phyloP scores from a whole-genome alignment of 2,329 filamentous ascomycete genomes.

The Mycogone perniciosa region DNA sequence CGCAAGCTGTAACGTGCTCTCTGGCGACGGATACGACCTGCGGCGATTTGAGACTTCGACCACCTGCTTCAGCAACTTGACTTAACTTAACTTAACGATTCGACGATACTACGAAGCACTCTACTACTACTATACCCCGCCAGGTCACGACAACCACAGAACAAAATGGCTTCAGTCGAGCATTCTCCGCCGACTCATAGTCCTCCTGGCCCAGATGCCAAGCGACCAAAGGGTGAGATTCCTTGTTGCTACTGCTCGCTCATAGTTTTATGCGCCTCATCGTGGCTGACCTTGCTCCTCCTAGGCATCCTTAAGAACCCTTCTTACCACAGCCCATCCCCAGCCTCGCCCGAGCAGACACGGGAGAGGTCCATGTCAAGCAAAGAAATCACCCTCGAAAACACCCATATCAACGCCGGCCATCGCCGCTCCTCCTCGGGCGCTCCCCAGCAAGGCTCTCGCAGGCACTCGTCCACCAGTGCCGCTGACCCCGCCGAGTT shows the following conservation, averaged over 20 bases:
- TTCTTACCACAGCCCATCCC: constrained; percentile 52
- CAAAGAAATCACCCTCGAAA: constrained; percentile 87
- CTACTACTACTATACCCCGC: background rate
- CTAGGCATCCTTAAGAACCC: constrained; percentile 93
- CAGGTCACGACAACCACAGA: constrained; percentile 2
- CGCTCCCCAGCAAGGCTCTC: constrained; percentile 52
- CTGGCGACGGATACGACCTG: constrained; percentile 1
- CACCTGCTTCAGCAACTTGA: too few species aligned
- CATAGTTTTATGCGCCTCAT: background rate
- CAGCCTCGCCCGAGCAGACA: constrained; percentile 38
- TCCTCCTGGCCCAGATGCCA: constrained; percentile 34
- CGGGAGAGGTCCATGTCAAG: constrained; percentile 47
- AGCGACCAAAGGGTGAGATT: constrained; percentile 40
- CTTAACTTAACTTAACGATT: too few species aligned
- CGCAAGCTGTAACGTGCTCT: background rate
- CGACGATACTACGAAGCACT: too few species aligned
- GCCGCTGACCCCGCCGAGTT: constrained; percentile 40
- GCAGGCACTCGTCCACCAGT: constrained; percentile 59
- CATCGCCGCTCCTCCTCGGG: constrained; percentile 74
- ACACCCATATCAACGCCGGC: constrained; percentile 91
- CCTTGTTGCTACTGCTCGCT: background rate
- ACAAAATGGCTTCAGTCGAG: constrained; percentile 37
- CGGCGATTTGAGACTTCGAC: background rate
- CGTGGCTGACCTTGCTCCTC: background rate
- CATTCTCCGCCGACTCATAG: constrained; percentile 33